Conservation (phyloP, 129 eudicot genomes). For the Heracleum sosnowskyi region DNA sequence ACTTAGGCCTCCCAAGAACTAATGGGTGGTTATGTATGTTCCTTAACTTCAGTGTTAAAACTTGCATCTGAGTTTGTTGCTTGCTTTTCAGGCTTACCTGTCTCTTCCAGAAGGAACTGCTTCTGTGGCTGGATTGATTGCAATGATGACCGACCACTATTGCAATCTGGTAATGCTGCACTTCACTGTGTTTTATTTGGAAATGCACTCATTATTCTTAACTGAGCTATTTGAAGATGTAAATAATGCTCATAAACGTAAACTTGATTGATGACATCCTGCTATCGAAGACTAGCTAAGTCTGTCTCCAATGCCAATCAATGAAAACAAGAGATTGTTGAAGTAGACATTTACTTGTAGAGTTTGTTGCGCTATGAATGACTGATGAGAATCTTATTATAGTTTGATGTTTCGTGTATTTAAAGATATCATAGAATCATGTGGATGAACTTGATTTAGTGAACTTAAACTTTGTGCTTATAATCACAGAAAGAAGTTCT, state of each 20-base stretch:
- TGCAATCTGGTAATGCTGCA: conserved; percentile 17
- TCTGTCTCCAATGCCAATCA: background rate
- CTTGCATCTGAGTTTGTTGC: background rate
- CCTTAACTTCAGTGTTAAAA: background rate
- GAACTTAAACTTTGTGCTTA: background rate
- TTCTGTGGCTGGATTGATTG: conserved; percentile 58
- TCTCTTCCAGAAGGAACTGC: conserved; percentile 70
- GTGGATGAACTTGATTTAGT: background rate
- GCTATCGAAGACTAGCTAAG: background rate
- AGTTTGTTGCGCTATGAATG: background rate
- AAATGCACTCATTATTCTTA: background rate
- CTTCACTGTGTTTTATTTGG: background rate
- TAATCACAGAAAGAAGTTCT: background rate
- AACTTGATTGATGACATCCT: background rate
- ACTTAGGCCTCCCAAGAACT: background rate
- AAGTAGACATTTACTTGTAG: background rate
- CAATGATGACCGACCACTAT: conserved; percentile 61
- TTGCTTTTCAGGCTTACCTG: conserved; percentile 45
- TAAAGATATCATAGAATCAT: background rate
- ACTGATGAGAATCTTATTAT: background rate
- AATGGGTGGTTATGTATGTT: background rate
- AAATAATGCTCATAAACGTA: background rate
- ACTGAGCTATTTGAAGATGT: background rate
- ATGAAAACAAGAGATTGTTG: background rate
- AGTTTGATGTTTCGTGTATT: background rate